Evolutionary conservation across 2,329 filamentous ascomycete species (phyloP).

Genomic region (Cercospora nicotianae): DNA sequence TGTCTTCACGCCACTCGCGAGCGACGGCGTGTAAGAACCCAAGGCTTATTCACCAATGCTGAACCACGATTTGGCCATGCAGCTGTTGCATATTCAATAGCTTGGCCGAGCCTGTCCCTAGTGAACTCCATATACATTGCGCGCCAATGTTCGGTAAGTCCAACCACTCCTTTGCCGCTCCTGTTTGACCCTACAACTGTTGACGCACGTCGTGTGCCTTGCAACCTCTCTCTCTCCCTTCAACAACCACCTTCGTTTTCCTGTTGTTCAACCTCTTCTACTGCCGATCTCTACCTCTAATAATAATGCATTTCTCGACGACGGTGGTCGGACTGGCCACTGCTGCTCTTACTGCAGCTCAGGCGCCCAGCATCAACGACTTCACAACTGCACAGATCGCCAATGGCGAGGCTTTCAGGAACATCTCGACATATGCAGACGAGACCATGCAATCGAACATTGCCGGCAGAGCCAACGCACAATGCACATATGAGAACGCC

Average conservation of each 20-base stretch:
- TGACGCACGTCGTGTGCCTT: conserved; percentile 12
- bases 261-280: neutral
- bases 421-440: conserved; percentile 33
- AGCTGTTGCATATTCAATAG: conserved; percentile 3
- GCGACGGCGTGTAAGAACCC: conserved; percentile 1
- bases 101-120: conserved; percentile 4
- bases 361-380: conserved; percentile 28
- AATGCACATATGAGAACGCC: conserved; percentile 36
- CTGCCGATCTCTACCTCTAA: conserved; percentile 13
- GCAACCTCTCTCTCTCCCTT: neutral
- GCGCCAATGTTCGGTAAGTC: conserved; percentile 8
- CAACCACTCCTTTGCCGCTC: conserved; percentile 1
- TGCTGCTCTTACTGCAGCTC: conserved; percentile 27
- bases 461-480: conserved; percentile 21
- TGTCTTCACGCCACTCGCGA: conserved; percentile 1
- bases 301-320: conserved; percentile 23
- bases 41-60: conserved; percentile 1
- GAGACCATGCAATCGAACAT: conserved; percentile 34
- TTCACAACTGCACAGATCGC: conserved; percentile 33
- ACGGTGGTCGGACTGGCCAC: conserved; percentile 15
- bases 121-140: conserved; percentile 4
- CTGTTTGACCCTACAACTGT: conserved; percentile 7
- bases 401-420: conserved; percentile 34
- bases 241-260: conserved; percentile 17
- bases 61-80: neutral